Conservation (phyloP, 345 rosid species). For the Moricandia arvensis region DNA sequence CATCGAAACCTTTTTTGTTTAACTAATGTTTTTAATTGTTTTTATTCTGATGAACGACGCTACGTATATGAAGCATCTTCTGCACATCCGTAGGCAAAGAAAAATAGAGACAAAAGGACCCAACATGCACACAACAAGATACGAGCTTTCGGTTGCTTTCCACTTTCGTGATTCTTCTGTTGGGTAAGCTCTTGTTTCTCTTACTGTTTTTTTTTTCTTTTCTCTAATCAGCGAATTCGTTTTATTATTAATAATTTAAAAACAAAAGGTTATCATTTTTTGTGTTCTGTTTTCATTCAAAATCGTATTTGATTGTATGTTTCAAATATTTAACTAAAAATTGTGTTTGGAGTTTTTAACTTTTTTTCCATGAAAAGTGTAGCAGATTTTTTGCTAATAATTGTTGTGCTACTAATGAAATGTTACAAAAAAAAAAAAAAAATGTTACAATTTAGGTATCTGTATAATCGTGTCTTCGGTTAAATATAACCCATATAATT, state of each 20-base stretch:
- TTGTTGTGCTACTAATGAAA: not conserved
- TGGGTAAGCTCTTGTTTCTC: conserved; percentile 3
- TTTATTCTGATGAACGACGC: conserved; percentile 34
- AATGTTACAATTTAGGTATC: no score
- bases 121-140: conserved; percentile 37
- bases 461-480: no score
- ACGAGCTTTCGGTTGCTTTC: conserved; percentile 40
- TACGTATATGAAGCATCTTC: conserved; percentile 33
- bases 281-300: not conserved
- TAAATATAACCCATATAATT: no score
- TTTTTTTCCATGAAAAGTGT: no score
- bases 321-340: not conserved
- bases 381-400: not conserved
- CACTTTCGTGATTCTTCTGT: conserved; percentile 37
- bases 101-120: conserved; percentile 38
- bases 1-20: conserved; percentile 34
- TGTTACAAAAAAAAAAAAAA: no score
- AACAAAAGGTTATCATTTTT: not conserved
- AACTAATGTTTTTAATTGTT: conserved; percentile 18
- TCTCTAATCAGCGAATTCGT: not conserved
- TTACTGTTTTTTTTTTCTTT: not conserved
- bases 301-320: not conserved
- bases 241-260: no score
- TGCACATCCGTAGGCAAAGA: conserved; percentile 32
- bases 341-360: not conserved